Evolutionary conservation across 768 basidiomycete species (phyloP).

Genomic region (Phaffia australis): DNA sequence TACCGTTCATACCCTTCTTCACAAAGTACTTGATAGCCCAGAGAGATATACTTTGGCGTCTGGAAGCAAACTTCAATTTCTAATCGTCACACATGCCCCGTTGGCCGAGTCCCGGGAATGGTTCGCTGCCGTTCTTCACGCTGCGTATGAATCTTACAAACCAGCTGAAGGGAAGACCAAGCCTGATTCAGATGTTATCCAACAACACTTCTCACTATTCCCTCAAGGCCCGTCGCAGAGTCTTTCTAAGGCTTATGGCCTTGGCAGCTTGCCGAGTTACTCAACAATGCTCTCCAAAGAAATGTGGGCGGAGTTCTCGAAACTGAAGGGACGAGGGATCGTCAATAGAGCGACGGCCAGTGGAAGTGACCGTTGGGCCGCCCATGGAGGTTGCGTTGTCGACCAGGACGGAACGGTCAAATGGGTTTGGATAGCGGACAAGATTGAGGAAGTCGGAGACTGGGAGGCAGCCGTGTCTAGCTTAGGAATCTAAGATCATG

Average conservation of each 20-base stretch:
- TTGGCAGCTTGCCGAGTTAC: constrained; percentile 14
- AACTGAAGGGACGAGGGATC: constrained; percentile 17
- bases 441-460: constrained; percentile 18
- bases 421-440: constrained; percentile 15
- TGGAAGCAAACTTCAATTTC: constrained; percentile 12
- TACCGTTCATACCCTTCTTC: constrained; percentile 17
- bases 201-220: constrained; percentile 20
- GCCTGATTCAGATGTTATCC: constrained; percentile 12
- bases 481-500: background rate
- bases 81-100: constrained; percentile 22
- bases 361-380: constrained; percentile 22
- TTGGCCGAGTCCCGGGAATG: constrained; percentile 15
- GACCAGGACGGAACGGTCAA: constrained; percentile 11
- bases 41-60: background rate
- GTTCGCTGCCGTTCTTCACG: constrained; percentile 21
- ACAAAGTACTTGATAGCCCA: constrained; percentile 21
- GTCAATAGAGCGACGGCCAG: constrained; percentile 19
- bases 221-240: constrained; percentile 11
- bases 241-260: constrained; percentile 15
- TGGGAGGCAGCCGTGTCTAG: constrained; percentile 12
- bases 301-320: background rate
- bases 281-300: background rate
- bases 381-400: constrained; percentile 13
- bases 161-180: background rate
- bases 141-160: constrained; percentile 11